A percentile compares a stretch with the other conserved stretches of the same genome.
These are phyloP conservation scores for Candida smagusa DNA, from an alignment of 1,139 yeast genomes.

Conservation along the genomic window DNA sequence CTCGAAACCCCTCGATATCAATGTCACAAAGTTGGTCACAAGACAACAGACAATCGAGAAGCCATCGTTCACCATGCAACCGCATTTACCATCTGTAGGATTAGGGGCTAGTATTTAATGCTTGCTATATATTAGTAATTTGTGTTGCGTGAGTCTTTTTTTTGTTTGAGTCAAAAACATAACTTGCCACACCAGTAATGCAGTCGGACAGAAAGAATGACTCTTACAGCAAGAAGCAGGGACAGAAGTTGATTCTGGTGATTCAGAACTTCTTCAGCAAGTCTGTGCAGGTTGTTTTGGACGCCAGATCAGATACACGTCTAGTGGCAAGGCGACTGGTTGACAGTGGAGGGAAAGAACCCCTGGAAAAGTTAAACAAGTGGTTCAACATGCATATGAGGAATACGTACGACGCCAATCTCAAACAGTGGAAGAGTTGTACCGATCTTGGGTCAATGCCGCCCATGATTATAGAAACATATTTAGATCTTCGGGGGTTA, in stretches of 20 bases:
- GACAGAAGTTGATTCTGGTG: slow-evolving; percentile 41
- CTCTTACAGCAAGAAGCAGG: slow-evolving; percentile 13
- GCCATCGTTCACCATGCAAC: too few relatives aligned
- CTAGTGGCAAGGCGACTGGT: not conserved
- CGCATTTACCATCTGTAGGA: too few relatives aligned
- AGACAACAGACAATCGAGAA: too few relatives aligned
- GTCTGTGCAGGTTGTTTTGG: slow-evolving; percentile 57
- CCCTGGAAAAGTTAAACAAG: slow-evolving; percentile 34
- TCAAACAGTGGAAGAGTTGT: slow-evolving; percentile 55
- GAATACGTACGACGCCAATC: slow-evolving; percentile 41
- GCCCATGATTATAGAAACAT: slow-evolving; percentile 84
- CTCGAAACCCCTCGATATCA: too few relatives aligned
- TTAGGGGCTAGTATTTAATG: too few relatives aligned
- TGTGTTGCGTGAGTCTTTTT: too few relatives aligned
- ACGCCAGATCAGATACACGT: slow-evolving; percentile 8
- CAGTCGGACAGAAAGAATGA: slow-evolving; percentile 8
- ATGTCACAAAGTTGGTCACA: too few relatives aligned
- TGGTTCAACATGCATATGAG: slow-evolving; percentile 69
- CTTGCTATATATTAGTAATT: too few relatives aligned
- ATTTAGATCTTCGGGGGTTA: slow-evolving; percentile 65
- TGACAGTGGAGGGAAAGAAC: slow-evolving; percentile 1
- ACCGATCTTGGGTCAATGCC: slow-evolving; percentile 48
- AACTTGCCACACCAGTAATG: not conserved
- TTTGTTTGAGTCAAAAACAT: too few relatives aligned
- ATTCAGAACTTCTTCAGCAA: slow-evolving; percentile 69